phyloP scores from a whole-genome alignment of 805 yeast species.

The Hanseniaspora occidentalis region DNA sequence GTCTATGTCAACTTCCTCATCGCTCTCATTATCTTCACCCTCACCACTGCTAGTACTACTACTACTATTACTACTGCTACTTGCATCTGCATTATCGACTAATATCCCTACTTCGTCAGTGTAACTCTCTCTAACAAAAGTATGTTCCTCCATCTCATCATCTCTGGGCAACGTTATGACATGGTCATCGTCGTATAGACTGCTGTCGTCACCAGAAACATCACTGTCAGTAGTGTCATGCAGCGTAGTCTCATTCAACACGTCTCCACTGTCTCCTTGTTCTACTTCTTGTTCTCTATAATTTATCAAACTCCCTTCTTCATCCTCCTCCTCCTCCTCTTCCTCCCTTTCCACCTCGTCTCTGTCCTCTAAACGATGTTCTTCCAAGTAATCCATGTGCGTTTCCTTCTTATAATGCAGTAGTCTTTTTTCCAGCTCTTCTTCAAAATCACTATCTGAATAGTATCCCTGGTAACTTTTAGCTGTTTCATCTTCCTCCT shows the following conservation, averaged over 20 bases:
- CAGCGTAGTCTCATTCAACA: too few relatives aligned
- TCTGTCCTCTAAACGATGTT: too few relatives aligned
- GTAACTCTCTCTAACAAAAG: constrained; percentile 1
- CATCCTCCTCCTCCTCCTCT: neutral
- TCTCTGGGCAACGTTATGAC: neutral
- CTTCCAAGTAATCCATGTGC: neutral
- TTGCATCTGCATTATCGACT: constrained; percentile 6
- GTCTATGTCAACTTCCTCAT: constrained; percentile 13
- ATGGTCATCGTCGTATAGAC: neutral
- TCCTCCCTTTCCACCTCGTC: too few relatives aligned
- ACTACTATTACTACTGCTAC: constrained; percentile 5
- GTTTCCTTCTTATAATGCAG: constrained; percentile 7
- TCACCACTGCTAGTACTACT: constrained; percentile 1
- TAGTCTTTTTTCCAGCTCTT: constrained; percentile 21
- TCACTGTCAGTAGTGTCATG: constrained; percentile 3
- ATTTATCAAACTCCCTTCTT: too few relatives aligned
- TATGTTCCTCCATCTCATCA: constrained; percentile 4
- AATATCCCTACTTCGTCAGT: constrained; percentile 5
- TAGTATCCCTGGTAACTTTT: constrained; percentile 15
- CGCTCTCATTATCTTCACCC: constrained; percentile 1
- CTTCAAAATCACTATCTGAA: constrained; percentile 26
- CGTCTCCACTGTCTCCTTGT: too few relatives aligned
- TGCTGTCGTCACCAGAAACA: too few relatives aligned
- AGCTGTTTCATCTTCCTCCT: constrained; percentile 3
- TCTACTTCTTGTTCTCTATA: too few relatives aligned